Percentiles rank a stretch among this genome's conserved stretches.
phyloP scores from a whole-genome alignment of 768 basidiomycete genomes.

The Fomitopsis serialis region DNA sequence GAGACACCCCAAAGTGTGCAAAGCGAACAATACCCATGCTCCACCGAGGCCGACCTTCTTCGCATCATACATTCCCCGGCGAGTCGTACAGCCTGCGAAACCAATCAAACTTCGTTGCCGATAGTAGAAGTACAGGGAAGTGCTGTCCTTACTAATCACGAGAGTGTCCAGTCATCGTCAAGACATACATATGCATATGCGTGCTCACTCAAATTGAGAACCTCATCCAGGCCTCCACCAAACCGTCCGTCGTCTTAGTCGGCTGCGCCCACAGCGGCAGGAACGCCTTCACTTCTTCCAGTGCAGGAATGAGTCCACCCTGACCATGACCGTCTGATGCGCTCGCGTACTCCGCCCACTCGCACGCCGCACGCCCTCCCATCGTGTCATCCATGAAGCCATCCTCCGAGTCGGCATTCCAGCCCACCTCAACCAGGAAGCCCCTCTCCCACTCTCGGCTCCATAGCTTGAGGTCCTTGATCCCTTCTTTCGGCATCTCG shows the following conservation, averaged over 20 bases:
- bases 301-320: constrained; percentile 53
- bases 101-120: too few species aligned
- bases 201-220: constrained; percentile 29
- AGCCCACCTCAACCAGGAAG: constrained; percentile 50
- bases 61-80: too few species aligned
- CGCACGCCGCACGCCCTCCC: constrained; percentile 49
- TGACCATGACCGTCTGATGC: constrained; percentile 36
- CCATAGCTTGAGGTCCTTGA: constrained; percentile 48
- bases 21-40: too few species aligned
- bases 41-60: too few species aligned
- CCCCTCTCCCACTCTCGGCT: constrained; percentile 51
- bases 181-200: too few species aligned
- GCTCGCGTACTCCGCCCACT: constrained; percentile 66
- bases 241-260: constrained; percentile 47
- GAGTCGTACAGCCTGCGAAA: too few species aligned
- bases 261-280: constrained; percentile 66
- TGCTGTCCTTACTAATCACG: too few species aligned
- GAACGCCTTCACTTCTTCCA: constrained; percentile 60
- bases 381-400: neutral
- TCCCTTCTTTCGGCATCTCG: constrained; percentile 30
- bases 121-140: too few species aligned
- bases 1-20: too few species aligned
- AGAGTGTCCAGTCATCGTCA: too few species aligned
- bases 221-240: constrained; percentile 47
- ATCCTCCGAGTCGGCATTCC: constrained; percentile 26